phyloP scores from a whole-genome alignment of 1,284 basidiomycete genomes.

The Melampsora americana region DNA sequence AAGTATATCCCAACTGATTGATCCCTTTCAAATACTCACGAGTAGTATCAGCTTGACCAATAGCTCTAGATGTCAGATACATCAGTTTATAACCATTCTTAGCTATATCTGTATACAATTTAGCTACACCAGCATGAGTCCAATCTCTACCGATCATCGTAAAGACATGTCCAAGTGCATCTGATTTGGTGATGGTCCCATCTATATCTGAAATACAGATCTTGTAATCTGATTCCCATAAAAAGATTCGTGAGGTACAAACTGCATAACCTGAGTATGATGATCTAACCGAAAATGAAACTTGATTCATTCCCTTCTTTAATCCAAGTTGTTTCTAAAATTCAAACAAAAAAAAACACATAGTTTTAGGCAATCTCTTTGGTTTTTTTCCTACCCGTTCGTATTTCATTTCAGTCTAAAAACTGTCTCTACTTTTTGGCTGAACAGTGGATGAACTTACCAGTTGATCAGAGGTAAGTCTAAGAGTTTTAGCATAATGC shows the following conservation, averaged over 20 bases:
- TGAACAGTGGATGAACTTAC: slow-evolving; percentile 56
- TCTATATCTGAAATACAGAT: slow-evolving; percentile 98
- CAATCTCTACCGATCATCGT: slow-evolving; percentile 99
- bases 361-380: slow-evolving; percentile 5
- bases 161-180: slow-evolving; percentile 94
- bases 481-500: slow-evolving; percentile 84
- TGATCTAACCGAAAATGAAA: slow-evolving; percentile 81
- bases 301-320: slow-evolving; percentile 81
- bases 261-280: slow-evolving; percentile 81
- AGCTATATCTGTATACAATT: slow-evolving; percentile 91
- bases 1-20: slow-evolving; percentile 88
- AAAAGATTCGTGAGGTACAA: slow-evolving; percentile 87
- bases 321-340: slow-evolving; percentile 73
- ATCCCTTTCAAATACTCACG: slow-evolving; percentile 92
- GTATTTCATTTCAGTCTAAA: not conserved
- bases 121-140: slow-evolving; percentile 97
- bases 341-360: not conserved
- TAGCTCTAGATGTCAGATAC: slow-evolving; percentile 95
- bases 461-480: slow-evolving; percentile 77
- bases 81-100: slow-evolving; percentile 98
- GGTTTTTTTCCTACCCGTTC: not conserved
- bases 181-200: slow-evolving; percentile 98
- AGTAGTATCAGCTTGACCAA: slow-evolving; percentile 96
- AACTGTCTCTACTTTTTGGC: not conserved
- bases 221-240: slow-evolving; percentile 86